These are phyloP conservation scores for Elsinoe perseae DNA, from an alignment of 2,329 filamentous ascomycete species.

Conservation along the genomic window DNA sequence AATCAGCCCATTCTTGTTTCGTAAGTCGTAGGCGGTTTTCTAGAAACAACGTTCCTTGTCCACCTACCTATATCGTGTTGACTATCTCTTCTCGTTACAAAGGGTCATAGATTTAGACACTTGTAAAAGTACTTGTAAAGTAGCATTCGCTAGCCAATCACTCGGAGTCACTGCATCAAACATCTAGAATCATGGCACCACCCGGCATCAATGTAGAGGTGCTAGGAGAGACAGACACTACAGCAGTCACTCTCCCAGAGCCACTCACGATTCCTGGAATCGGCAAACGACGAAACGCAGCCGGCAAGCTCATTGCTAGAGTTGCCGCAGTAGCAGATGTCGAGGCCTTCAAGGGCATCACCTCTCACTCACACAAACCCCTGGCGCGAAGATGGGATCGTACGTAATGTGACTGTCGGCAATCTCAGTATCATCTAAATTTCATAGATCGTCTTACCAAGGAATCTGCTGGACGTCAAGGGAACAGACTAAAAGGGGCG, in stretches of 20 bases:
- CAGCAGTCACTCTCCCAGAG: conserved; percentile 38
- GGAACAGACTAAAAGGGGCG: conserved; percentile 68
- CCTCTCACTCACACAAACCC: conserved; percentile 56
- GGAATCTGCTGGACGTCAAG: conserved; percentile 49
- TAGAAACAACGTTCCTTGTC: background rate
- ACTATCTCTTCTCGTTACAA: background rate
- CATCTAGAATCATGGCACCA: conserved; percentile 24
- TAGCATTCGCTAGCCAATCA: conserved; percentile 8
- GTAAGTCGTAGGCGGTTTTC: background rate
- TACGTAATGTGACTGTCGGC: conserved; percentile 44
- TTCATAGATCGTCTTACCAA: conserved; percentile 35
- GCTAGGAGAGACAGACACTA: conserved; percentile 41
- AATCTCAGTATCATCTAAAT: background rate
- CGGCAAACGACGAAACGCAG: conserved; percentile 58
- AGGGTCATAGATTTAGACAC: background rate
- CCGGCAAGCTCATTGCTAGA: conserved; percentile 64
- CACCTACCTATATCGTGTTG: background rate
- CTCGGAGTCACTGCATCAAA: background rate
- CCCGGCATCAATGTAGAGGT: conserved; percentile 34
- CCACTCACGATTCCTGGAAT: conserved; percentile 60
- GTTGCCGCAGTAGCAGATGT: conserved; percentile 70
- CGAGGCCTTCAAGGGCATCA: conserved; percentile 69
- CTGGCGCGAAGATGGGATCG: conserved; percentile 78
- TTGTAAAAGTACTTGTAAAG: conserved; percentile 6
- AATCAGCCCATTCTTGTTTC: background rate